phyloP scores from a whole-genome alignment of 257 asterid species.

The Haberlea rhodopensis region DNA sequence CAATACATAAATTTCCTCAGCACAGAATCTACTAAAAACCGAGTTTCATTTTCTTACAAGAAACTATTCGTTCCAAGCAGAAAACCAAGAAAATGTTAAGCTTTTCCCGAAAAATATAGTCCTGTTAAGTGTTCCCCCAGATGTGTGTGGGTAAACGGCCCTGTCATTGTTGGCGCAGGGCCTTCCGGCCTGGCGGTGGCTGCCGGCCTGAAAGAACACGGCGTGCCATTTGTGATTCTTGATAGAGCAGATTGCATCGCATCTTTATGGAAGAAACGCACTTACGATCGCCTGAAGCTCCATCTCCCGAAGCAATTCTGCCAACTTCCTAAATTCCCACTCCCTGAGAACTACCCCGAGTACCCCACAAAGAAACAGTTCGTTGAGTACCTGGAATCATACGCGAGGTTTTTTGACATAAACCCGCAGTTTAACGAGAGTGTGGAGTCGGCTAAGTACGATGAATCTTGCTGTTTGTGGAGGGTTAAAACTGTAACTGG shows the following conservation, averaged over 20 bases:
- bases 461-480: conserved; percentile 26
- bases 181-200: conserved; percentile 47
- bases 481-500: conserved; percentile 18
- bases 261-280: conserved; percentile 42
- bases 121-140: not conserved
- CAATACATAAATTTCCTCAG: not conserved
- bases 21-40: too few relatives aligned
- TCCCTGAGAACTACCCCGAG: conserved; percentile 31
- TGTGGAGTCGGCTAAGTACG: conserved; percentile 33
- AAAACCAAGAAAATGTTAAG: not conserved
- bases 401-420: conserved; percentile 28
- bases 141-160: conserved; percentile 22
- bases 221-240: conserved; percentile 27
- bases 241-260: conserved; percentile 40
- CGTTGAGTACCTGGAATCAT: conserved; percentile 31
- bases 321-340: conserved; percentile 34
- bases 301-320: conserved; percentile 42
- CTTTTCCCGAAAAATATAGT: not conserved
- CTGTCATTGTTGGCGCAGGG: conserved; percentile 37
- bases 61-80: not conserved
- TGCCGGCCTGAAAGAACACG: conserved; percentile 36
- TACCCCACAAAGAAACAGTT: conserved; percentile 37
- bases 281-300: conserved; percentile 38
- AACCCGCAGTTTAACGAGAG: conserved; percentile 29
- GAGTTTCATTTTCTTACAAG: not conserved